phyloP scores from a whole-genome alignment of 1,284 basidiomycete genomes.

The Apiotrichum siamense region DNA sequence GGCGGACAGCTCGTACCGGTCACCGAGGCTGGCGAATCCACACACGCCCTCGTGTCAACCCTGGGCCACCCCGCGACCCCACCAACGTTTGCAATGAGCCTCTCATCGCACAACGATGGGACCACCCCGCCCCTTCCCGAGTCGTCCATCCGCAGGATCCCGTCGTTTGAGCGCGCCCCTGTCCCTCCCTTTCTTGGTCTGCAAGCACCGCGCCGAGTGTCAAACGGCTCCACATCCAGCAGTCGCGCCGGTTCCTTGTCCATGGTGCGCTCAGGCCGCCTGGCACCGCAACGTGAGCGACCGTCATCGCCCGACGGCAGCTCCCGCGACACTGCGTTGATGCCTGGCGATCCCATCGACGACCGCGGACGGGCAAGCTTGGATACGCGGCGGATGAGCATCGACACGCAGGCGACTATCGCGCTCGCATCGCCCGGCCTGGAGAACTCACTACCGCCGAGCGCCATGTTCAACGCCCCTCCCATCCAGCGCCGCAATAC shows the following conservation, averaged over 20 bases:
- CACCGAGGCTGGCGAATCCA: conserved; percentile 12
- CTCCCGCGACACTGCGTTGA: neutral
- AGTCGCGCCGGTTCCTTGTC: conserved; percentile 36
- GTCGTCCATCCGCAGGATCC: neutral
- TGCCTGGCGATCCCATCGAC: neutral
- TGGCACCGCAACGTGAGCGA: conserved; percentile 19
- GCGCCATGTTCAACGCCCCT: conserved; percentile 5
- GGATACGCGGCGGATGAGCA: neutral
- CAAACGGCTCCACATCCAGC: conserved; percentile 27
- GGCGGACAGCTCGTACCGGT: conserved; percentile 3
- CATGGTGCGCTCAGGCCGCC: conserved; percentile 32
- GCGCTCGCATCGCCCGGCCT: neutral
- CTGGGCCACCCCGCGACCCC: neutral
- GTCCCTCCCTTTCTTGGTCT: conserved; percentile 10
- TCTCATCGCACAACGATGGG: conserved; percentile 19
- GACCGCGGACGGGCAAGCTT: neutral
- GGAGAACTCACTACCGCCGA: neutral
- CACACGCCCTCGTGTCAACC: neutral
- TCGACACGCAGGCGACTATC: neutral
- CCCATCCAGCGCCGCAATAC: conserved; percentile 31
- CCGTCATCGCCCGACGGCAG: neutral
- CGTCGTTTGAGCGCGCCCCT: neutral
- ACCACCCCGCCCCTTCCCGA: conserved; percentile 6
- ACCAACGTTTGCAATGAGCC: conserved; percentile 11
- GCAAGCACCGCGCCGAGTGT: conserved; percentile 10